Base-by-base conservation (phyloP, 768 basidiomycete species). In the Leccinum fibrillosum region DNA sequence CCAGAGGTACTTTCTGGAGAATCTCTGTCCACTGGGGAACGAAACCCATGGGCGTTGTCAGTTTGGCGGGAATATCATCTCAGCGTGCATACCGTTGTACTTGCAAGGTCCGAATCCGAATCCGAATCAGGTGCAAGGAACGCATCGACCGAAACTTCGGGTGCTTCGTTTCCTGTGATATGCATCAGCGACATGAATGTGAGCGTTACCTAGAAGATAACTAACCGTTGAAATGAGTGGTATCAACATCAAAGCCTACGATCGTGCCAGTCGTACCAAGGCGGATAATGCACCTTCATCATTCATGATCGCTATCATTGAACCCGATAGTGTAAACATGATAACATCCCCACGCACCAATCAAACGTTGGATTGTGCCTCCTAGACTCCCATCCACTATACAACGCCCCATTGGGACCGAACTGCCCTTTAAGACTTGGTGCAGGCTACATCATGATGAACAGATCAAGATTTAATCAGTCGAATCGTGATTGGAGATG, bases 371-470 rank as follows among this genome's bases (percentile, higher is more conserved):
- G 85, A 73, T 97, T 98, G 73, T 99, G 97, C 64, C 97, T 77
- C 44, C 94, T 78, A 26, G 81, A 82, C 72, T 99, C 97, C 97
- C 97, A 99, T 54, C 95, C 97, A 62, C 88, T 92, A 73, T 81
- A 98, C 23, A 98, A 74, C 0, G 96, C 96, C 23, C 97, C 97
- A 44, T 94, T 96, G 3, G 94, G 91, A 7, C 96, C 96, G 65
- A 94, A 99, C 64, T 94, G 92, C n/a, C 97, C 97, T 73, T 95
- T 94, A 69, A 97, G 74, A 63, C 88, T 92, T 4, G 81, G 83
- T 23, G 95, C 86, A 7, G 95, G 90, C 94, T 97, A 62, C 13
- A 55, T 35, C 48, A 32, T 5, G 44, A 39, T 21, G 23, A 28
- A 2, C 11, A 50, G 42, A 17, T 17, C 42, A 19, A 19, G 21